Conservation (phyloP, 371 early-diverging fungal species). For the Actinomortierella wolfii region DNA sequence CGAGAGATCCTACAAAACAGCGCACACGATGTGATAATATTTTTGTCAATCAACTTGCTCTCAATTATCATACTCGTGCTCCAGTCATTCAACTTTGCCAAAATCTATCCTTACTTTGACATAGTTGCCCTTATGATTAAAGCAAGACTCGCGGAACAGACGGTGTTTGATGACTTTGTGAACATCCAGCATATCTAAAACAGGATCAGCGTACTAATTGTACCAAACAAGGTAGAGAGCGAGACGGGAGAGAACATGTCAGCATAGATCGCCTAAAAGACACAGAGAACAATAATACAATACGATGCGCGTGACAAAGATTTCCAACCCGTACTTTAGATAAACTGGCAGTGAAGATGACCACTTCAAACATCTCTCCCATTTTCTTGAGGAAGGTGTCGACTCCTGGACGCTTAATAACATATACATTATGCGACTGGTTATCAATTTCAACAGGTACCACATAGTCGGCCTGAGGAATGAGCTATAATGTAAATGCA, state of each 20-base stretch:
- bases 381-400: constrained; percentile 89
- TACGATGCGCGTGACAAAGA: too few relatives aligned
- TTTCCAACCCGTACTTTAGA: constrained; percentile 75
- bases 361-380: constrained; percentile 90
- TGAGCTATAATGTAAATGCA: constrained; percentile 50
- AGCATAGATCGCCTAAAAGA: too few relatives aligned
- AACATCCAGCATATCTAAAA: constrained; percentile 90
- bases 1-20: constrained; percentile 66
- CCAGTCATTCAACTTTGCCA: not conserved
- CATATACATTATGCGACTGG: constrained; percentile 92
- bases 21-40: constrained; percentile 8
- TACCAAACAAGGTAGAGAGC: too few relatives aligned
- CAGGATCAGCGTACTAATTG: constrained; percentile 94
- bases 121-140: constrained; percentile 92
- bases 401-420: constrained; percentile 94
- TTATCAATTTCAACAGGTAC: constrained; percentile 92
- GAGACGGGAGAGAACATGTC: too few relatives aligned
- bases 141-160: constrained; percentile 96
- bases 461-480: constrained; percentile 84
- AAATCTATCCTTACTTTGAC: constrained; percentile 74
- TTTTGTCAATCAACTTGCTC: not conserved
- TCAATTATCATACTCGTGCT: not conserved
- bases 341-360: constrained; percentile 95
- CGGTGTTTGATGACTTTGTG: constrained; percentile 86
- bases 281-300: too few relatives aligned